These are phyloP conservation scores for Geopyxis carbonaria DNA, from an alignment of 495 filamentous ascomycete genomes.

Conservation along the genomic window DNA sequence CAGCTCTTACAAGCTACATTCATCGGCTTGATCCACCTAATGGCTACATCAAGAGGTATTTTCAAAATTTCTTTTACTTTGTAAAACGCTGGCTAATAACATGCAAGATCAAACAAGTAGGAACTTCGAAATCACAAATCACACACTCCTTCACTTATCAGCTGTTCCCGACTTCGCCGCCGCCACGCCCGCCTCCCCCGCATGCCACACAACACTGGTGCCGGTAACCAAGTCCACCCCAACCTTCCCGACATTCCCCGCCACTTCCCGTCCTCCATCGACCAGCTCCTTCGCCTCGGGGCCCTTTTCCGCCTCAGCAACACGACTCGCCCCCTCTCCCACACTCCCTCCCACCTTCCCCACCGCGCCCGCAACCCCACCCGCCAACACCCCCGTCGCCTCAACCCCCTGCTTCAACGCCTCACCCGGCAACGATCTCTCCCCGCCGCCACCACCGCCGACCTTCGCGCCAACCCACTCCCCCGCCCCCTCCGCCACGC, in stretches of 20 bases:
- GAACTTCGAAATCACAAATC: too few relatives aligned
- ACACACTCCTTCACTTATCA: too few relatives aligned
- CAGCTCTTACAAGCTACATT: too few relatives aligned
- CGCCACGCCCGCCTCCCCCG: conserved; percentile 10
- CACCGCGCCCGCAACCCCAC: conserved; percentile 5
- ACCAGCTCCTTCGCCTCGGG: conserved; percentile 11
- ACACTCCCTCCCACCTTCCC: background rate
- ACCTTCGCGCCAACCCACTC: conserved; percentile 13
- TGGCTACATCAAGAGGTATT: too few relatives aligned
- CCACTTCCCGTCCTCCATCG: conserved; percentile 3
- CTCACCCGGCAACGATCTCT: conserved; percentile 7
- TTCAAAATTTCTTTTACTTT: too few relatives aligned
- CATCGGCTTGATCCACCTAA: too few relatives aligned
- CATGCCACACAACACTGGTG: conserved; percentile 15
- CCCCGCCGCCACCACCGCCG: background rate
- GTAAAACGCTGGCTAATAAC: too few relatives aligned
- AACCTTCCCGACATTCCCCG: conserved; percentile 6
- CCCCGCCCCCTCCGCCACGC: conserved; percentile 10
- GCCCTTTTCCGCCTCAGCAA: conserved; percentile 7
- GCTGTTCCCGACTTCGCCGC: too few relatives aligned
- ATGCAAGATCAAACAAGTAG: too few relatives aligned
- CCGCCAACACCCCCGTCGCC: conserved; percentile 1
- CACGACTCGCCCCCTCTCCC: conserved; percentile 1
- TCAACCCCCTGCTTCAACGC: conserved; percentile 4
- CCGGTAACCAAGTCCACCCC: conserved; percentile 4